Conservation (phyloP, 2,329 filamentous ascomycete genomes). For the Xylaria digitata region DNA sequence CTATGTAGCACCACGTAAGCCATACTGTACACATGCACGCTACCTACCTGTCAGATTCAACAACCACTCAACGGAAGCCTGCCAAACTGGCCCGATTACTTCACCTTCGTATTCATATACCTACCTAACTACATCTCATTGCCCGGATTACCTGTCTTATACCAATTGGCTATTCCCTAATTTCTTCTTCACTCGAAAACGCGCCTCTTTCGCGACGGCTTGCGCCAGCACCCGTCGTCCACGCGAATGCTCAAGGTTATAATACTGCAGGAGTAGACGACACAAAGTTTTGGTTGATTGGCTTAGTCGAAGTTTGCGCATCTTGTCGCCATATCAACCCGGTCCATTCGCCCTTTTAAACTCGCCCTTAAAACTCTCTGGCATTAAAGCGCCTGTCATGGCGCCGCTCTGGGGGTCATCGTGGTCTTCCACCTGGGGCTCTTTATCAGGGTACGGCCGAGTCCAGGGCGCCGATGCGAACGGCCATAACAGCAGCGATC, state of each 20-base stretch:
- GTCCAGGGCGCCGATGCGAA: slow-evolving; percentile 42
- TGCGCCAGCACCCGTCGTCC: not conserved
- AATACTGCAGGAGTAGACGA: slow-evolving; percentile 2
- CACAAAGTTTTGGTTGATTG: slow-evolving; percentile 13
- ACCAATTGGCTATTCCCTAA: too few relatives aligned
- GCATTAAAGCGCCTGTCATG: slow-evolving; percentile 41
- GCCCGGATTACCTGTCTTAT: not conserved
- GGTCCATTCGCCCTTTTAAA: not conserved
- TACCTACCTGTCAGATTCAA: not conserved
- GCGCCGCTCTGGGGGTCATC: slow-evolving; percentile 48
- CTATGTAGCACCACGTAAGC: too few relatives aligned
- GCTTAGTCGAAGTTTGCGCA: slow-evolving; percentile 24
- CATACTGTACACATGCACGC: not conserved
- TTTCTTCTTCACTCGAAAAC: not conserved
- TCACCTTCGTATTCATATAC: slow-evolving; percentile 1
- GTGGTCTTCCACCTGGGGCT: slow-evolving; percentile 47
- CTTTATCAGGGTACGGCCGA: slow-evolving; percentile 44
- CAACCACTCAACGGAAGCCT: not conserved
- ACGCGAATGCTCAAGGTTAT: slow-evolving; percentile 12
- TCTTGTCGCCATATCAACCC: not conserved
- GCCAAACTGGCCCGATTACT: slow-evolving; percentile 21
- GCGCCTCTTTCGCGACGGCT: slow-evolving; percentile 9
- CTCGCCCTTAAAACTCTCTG: not conserved
- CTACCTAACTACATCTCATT: not conserved
- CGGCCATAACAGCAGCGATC: slow-evolving; percentile 33